Conservation (phyloP, 2,329 filamentous ascomycete species). For the Stromatinia cepivora region DNA sequence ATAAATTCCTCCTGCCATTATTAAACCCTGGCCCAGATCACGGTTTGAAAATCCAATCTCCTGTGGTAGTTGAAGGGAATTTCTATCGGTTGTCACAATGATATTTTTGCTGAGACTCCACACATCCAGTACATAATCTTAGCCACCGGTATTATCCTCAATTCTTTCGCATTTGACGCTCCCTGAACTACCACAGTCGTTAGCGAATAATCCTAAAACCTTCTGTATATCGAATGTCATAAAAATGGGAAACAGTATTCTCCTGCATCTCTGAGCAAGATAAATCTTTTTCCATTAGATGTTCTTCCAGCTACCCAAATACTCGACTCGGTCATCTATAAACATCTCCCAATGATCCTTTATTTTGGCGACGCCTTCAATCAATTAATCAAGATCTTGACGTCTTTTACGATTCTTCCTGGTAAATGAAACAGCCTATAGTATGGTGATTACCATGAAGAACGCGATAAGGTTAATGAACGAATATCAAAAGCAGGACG, state of each 20-base stretch:
- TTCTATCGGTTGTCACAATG: no score
- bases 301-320: background rate
- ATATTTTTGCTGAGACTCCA: background rate
- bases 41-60: no score
- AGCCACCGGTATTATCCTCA: background rate
- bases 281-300: background rate
- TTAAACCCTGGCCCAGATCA: no score
- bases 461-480: accelerated
- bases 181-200: background rate
- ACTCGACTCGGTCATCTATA: background rate
- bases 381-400: background rate
- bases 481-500: background rate
- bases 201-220: background rate
- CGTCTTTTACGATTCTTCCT: background rate
- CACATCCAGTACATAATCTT: background rate
- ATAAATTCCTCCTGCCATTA: no score
- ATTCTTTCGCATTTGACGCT: background rate
- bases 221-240: background rate
- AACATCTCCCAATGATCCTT: background rate
- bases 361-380: background rate
- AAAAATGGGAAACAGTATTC: background rate
- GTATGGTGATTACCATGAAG: no score
- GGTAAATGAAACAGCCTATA: no score
- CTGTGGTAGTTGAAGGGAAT: no score
- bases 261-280: background rate